phyloP scores from a whole-genome alignment of 345 rosid genomes.

The Eucalyptus erythrocorys region DNA sequence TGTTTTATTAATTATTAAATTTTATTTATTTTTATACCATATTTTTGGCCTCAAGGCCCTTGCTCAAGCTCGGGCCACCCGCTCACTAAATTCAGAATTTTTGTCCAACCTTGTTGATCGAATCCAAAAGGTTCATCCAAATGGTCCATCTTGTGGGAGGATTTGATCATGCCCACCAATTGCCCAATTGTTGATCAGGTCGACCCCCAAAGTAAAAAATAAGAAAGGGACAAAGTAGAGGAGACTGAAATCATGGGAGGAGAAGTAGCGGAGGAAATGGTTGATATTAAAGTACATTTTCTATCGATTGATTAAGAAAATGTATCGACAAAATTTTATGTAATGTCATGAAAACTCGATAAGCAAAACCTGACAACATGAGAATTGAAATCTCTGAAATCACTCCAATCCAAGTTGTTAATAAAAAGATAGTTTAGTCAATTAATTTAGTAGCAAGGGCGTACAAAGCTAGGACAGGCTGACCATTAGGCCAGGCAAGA shows the following conservation, averaged over 20 bases:
- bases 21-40: not conserved
- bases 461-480: not conserved
- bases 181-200: not conserved
- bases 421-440: not conserved
- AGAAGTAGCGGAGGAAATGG: not conserved
- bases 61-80: not conserved
- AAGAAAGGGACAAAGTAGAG: not conserved
- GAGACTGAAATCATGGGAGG: not conserved
- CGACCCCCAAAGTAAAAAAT: rapidly evolving
- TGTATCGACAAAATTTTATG: not conserved
- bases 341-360: not conserved
- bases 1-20: not conserved
- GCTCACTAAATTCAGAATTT: too few species aligned
- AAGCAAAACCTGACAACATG: not conserved
- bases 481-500: not conserved
- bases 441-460: not conserved
- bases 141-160: not conserved
- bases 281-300: not conserved
- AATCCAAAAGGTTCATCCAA: not conserved
- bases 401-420: not conserved
- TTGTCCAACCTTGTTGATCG: not conserved
- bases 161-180: not conserved
- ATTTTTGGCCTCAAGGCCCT: not conserved
- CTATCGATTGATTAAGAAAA: not conserved
- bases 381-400: not conserved